A percentile compares a stretch with the other conserved stretches of the same genome.
Conservation (phyloP, 2,329 filamentous ascomycete species). For the Lasiodiplodia hormozganensis region DNA sequence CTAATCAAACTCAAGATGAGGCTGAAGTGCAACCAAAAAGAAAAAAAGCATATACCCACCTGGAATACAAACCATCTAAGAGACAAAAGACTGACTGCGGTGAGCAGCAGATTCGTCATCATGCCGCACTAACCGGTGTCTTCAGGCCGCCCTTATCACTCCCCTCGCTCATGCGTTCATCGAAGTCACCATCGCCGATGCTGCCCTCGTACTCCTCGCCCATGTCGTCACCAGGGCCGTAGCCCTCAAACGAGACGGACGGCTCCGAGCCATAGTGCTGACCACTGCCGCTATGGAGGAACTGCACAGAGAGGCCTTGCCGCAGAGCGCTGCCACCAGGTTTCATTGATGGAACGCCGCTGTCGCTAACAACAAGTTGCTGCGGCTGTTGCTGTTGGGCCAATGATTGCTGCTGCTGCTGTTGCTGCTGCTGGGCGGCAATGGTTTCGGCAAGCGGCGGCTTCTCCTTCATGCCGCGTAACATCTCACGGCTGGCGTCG, state of each 20-base stretch:
- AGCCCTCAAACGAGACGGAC: conserved; percentile 17
- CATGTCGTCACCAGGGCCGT: conserved; percentile 17
- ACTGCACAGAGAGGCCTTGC: not conserved
- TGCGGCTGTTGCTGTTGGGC: conserved; percentile 11
- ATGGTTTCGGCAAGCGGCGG: conserved; percentile 35
- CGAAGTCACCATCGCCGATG: conserved; percentile 12
- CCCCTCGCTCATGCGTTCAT: conserved; percentile 18
- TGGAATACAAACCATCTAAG: not conserved
- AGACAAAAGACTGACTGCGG: not conserved
- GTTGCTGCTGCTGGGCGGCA: conserved; percentile 2
- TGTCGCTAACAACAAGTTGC: conserved; percentile 21
- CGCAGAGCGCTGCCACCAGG: not conserved
- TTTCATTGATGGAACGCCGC: conserved; percentile 23
- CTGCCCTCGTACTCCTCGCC: conserved; percentile 20
- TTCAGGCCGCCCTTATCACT: conserved; percentile 23
- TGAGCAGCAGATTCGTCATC: not conserved
- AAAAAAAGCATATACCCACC: not conserved
- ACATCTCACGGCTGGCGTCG: conserved; percentile 52
- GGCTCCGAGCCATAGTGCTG: conserved; percentile 25
- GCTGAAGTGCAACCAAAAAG: not conserved
- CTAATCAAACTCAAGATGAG: not conserved
- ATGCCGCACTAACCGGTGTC: conserved; percentile 22
- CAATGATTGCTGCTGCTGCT: conserved; percentile 6
- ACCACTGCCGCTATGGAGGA: conserved; percentile 1
- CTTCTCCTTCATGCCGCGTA: conserved; percentile 54